Base-by-base conservation (phyloP, 2,329 filamentous ascomycete species). In the Cytospora chrysosperma region DNA sequence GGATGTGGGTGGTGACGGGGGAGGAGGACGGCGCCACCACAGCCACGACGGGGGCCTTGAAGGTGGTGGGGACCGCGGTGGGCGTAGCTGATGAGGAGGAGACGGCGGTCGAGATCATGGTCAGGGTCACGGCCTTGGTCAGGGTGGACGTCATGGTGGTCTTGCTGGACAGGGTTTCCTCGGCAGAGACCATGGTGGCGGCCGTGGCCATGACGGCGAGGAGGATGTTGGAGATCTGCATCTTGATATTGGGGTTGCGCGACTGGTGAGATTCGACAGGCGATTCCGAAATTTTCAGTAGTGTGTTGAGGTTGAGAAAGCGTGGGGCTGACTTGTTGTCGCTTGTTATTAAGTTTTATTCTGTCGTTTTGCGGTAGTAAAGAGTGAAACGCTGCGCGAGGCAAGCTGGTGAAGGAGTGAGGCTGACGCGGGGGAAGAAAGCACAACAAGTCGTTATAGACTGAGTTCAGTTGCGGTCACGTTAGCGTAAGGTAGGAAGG, bases 71-170 rank as follows among this genome's bases (percentile, higher is more conserved):
- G 4, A 12, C 43, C 12, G 50, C 53, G 59, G 67, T 69, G 26
- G 72, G 70, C 59, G 71, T 70, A 63, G 67, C 66, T 57, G 71
- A 70, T 50, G 70, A 68, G 67, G 66, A 71, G 67, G 69, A 72
- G 65, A 72, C 70, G 61, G 79, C 78, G 77, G 80, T 82, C 72
- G 79, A 74, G 76, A 81, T 82, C 70, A 74, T 69, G 63, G 81
- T 83, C 71, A 83, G 74, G 70, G 80, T 83, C 67, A 79, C 63
- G 57, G 76, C 77, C 68, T 71, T 72, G 61, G 81, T 83, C 67
- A 76, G 75, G 62, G 78, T 80, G 59, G 74, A 74, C 62, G 81
- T 83, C 19, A 77, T 77, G 61, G 81, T 83, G 62, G 75, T 77
- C 65, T 76, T 81, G 64, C 68, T 72, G 49, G 73, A 67, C 26